A percentile compares a stretch with the other conserved stretches of the same genome.
Conservation (phyloP, 805 yeast genomes). For the Metschnikowia lunata region DNA sequence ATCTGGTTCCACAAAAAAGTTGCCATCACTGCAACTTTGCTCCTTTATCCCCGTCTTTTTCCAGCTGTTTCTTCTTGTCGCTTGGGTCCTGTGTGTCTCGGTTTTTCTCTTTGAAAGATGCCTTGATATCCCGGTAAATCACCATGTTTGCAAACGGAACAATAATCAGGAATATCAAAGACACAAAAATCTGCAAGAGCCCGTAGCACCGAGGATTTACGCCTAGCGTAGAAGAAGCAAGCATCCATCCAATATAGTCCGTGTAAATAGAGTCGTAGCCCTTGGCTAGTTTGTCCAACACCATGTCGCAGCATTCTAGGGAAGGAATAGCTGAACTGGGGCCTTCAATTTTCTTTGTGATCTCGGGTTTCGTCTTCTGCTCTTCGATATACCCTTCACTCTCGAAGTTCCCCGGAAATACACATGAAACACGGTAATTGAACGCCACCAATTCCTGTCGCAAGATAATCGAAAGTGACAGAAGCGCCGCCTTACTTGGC, state of each 20-base stretch:
- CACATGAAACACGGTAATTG: slow-evolving; percentile 64
- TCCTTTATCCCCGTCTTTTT: no score
- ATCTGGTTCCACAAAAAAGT: no score
- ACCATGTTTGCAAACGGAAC: slow-evolving; percentile 52
- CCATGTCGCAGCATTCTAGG: slow-evolving; percentile 57
- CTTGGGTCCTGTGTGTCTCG: not conserved
- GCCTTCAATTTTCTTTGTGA: slow-evolving; percentile 83
- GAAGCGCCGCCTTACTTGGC: slow-evolving; percentile 80
- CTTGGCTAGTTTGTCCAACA: slow-evolving; percentile 49
- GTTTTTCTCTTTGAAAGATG: slow-evolving; percentile 35
- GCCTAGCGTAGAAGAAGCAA: slow-evolving; percentile 65
- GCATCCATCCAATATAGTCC: slow-evolving; percentile 79
- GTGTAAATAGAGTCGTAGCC: slow-evolving; percentile 78
- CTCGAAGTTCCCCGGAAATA: slow-evolving; percentile 84
- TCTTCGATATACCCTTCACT: slow-evolving; percentile 86
- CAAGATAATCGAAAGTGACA: slow-evolving; percentile 67
- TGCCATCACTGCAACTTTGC: no score
- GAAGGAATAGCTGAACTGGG: slow-evolving; percentile 67
- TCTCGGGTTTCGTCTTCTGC: slow-evolving; percentile 77
- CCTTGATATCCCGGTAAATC: slow-evolving; percentile 48
- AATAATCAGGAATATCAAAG: slow-evolving; percentile 33
- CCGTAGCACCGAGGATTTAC: slow-evolving; percentile 62
- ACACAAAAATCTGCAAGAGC: slow-evolving; percentile 38
- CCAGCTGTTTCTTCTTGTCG: not conserved
- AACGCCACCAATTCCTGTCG: slow-evolving; percentile 77